Evolutionary conservation across 148 eudicot species (phyloP), one percentile per base, ranked within the genome.

Genomic region (Rhododendron henanense): DNA sequence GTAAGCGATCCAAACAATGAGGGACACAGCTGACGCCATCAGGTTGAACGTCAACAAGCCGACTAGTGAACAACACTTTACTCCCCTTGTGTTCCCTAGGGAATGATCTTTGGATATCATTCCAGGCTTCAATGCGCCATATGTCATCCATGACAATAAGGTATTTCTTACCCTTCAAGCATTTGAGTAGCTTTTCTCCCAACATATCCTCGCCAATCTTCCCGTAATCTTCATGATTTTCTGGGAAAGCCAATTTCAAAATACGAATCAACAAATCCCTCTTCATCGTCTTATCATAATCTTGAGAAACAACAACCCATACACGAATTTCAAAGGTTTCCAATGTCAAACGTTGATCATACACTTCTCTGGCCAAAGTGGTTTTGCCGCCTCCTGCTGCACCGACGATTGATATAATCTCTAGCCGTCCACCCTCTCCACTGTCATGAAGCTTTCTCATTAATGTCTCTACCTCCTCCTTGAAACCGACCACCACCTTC

Each of bases 271-370:
- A 71, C 48, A 92, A 77, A 19, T 89, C 89, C 48, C 85, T 81
- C 47, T 85, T 87, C 23, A 18, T 19, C 5, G 2, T 59, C 23
- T 5, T 59, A 59, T 53, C 77, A 84, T 87, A 89, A 1, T 85
- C 89, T 59, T 90, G 87, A 1, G 94, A 92, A 47, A 90, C 87
- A 23, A 78, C 76, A 15, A 90, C 89, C 92, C 94, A 92, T 6
- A 21, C 59, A 55, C 21, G 6, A 16, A 55, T 55, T 3, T 55
- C 59, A 16, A 55, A 55, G 41, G 41, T 0, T 15, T 55, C 5
- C 59, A 3, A 15, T 1, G 59, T 55, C 19, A 3, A 15, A 55
- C 0, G 19, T 13, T 53, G 57, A 53, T 53, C 57, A 55, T 55
- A 55, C 4, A 55, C 19, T 55, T 55, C 59, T 55, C 6, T 55